These are phyloP conservation scores for Neurospora tetrasperma DNA, from an alignment of 495 filamentous ascomycete species.

Conservation along the genomic window DNA sequence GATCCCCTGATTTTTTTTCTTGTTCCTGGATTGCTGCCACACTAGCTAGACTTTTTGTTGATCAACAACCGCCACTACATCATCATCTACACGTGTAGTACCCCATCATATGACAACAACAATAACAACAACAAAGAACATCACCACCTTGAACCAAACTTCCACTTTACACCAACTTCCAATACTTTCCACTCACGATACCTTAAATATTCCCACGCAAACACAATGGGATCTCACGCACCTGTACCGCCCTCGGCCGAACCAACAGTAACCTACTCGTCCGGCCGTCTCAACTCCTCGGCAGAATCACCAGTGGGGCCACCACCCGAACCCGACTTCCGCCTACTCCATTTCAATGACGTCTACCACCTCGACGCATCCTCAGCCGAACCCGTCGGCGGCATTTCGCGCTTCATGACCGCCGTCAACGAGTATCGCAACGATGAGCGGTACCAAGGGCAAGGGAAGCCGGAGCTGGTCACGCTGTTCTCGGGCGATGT, in stretches of 20 bases:
- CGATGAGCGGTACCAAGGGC: slow-evolving; percentile 37
- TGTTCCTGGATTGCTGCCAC: neutral
- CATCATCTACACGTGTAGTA: too few species aligned
- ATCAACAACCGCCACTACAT: neutral
- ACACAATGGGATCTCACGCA: neutral
- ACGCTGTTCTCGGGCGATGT: slow-evolving; percentile 88
- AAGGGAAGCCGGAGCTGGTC: slow-evolving; percentile 50
- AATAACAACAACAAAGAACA: neutral
- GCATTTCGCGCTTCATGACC: slow-evolving; percentile 68
- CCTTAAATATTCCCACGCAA: neutral
- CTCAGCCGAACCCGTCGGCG: slow-evolving; percentile 72
- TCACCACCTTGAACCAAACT: neutral
- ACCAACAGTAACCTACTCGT: slow-evolving; percentile 38
- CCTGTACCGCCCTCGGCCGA: slow-evolving; percentile 10
- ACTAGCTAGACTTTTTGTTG: neutral
- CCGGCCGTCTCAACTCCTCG: slow-evolving; percentile 24
- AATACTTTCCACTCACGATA: neutral
- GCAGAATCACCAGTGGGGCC: slow-evolving; percentile 14
- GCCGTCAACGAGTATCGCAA: slow-evolving; percentile 62
- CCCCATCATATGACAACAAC: neutral
- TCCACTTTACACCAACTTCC: neutral
- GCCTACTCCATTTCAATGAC: slow-evolving; percentile 85
- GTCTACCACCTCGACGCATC: slow-evolving; percentile 73
- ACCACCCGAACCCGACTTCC: slow-evolving; percentile 47
- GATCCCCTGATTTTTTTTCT: neutral